Percentiles rank a stretch among this genome's conserved stretches.
These are phyloP conservation scores for Cyberlindnera euphorbiiphila DNA, from an alignment of 805 yeast species.

Conservation along the genomic window DNA sequence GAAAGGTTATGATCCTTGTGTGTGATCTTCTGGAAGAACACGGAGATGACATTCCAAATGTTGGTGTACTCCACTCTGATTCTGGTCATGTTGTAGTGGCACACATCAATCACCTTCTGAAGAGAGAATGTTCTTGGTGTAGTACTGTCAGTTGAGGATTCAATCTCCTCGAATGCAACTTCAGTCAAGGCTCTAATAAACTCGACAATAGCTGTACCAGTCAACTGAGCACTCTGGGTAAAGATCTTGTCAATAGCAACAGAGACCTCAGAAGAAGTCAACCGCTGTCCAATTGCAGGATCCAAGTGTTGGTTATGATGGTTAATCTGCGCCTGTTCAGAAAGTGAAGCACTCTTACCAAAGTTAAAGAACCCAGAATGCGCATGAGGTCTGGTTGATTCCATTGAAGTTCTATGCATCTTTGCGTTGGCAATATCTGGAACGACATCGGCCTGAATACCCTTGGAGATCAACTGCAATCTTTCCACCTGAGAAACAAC, in stretches of 20 bases:
- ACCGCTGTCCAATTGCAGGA: slow-evolving; percentile 50
- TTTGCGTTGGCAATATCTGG: slow-evolving; percentile 85
- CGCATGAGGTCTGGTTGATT: slow-evolving; percentile 38
- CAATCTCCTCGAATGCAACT: slow-evolving; percentile 88
- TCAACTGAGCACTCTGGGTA: slow-evolving; percentile 71
- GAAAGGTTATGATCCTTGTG: slow-evolving; percentile 64
- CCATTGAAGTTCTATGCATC: slow-evolving; percentile 44
- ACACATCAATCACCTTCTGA: slow-evolving; percentile 94
- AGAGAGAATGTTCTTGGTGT: slow-evolving; percentile 90
- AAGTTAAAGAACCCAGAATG: slow-evolving; percentile 48
- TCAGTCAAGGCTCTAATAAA: slow-evolving; percentile 85
- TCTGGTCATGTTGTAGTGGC: slow-evolving; percentile 96
- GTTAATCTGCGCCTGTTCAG: slow-evolving; percentile 66
- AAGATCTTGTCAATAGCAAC: slow-evolving; percentile 85
- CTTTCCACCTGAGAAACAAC: slow-evolving; percentile 90
- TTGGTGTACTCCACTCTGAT: slow-evolving; percentile 96
- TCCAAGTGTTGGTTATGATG: slow-evolving; percentile 68
- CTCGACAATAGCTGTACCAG: slow-evolving; percentile 80
- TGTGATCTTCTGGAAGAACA: slow-evolving; percentile 80
- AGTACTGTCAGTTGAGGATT: slow-evolving; percentile 73
- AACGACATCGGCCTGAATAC: slow-evolving; percentile 74
- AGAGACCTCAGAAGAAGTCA: slow-evolving; percentile 64
- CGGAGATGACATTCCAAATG: slow-evolving; percentile 91
- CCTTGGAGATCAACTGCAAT: slow-evolving; percentile 81
- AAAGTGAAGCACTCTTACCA: slow-evolving; percentile 49